Evolutionary conservation across 345 rosid species (phyloP), one percentile per base, ranked within the genome.

Genomic region (Isatis tinctoria): DNA sequence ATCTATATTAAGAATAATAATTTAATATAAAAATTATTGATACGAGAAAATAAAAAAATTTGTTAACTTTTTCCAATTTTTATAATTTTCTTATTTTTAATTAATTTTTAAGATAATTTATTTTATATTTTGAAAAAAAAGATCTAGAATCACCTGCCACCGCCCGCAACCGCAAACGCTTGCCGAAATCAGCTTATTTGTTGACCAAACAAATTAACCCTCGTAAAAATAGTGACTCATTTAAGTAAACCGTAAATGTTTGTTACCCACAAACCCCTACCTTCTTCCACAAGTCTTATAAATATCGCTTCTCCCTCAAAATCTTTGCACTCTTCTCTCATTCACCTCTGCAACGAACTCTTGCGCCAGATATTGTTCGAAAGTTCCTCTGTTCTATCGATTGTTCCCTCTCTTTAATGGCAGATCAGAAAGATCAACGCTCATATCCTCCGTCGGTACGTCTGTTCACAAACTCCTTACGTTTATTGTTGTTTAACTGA

Each of bases 241-340:
- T 30, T 9, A 53, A 67, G 27, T 37, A 37, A 17, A 32, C 26
- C 5, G 24, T 6, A 22, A 20, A 4, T 17, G 16, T 33, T 22
- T 3, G 72, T 67, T 68, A 56, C 35, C 40, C 18, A 69, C n/a
- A n/a, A n/a, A 57, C 0, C 69, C 16, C 22, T 51, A 72, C 65
- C 76, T 64, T 63, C 14, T 73, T 51, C 27, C 32, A 53, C 76
- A 73, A 63, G 70, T 53, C 45, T 4, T 33, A 63, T 33, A 64
- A 73, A 30, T 8, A 8, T 16, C 43, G 20, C 52, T 30, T 62
- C 67, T 37, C 62, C 33, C 32, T 1, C 57, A 47, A n/a, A 17
- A 39, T 36, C 68, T 59, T n/a, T 8, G 10, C 3, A 2, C 57
- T 60, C 74, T 49, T 20, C 26, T 37, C 44, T 6, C 37, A 4